Conservation (phyloP, 352 stramenopile species). For the Halophytophthora batemanensis region DNA sequence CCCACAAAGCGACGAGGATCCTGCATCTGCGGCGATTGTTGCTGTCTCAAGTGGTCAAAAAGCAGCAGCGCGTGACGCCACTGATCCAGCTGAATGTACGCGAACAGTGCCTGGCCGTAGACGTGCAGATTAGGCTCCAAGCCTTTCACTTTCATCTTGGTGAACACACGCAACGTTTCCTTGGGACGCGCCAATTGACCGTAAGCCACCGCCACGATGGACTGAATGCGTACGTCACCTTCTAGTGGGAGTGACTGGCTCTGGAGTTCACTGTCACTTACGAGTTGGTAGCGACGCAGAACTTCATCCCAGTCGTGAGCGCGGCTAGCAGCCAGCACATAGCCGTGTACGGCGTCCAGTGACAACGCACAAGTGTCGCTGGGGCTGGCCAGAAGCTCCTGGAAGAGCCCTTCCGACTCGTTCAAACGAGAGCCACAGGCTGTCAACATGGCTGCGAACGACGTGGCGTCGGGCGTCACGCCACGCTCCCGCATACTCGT, state of each 20-base stretch:
- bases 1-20: conserved; percentile 32
- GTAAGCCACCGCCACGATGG: conserved; percentile 59
- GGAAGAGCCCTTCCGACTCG: conserved; percentile 44
- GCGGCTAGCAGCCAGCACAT: conserved; percentile 37
- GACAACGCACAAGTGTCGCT: conserved; percentile 13
- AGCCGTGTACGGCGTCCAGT: conserved; percentile 32
- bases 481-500: conserved; percentile 33
- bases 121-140: conserved; percentile 66
- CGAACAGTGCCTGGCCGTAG: conserved; percentile 66
- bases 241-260: conserved; percentile 29
- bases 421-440: conserved; percentile 42
- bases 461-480: conserved; percentile 45
- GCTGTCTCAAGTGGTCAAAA: conserved; percentile 67
- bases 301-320: conserved; percentile 41
- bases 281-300: conserved; percentile 27
- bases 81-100: conserved; percentile 60
- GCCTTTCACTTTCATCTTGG: conserved; percentile 66
- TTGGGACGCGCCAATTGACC: conserved; percentile 37
- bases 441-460: conserved; percentile 52
- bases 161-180: conserved; percentile 66
- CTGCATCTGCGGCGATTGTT: conserved; percentile 33
- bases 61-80: conserved; percentile 71
- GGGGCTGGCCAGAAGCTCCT: conserved; percentile 27
- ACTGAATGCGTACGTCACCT: conserved; percentile 54
- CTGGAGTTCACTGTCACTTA: conserved; percentile 9